Percentiles rank a stretch among this genome's conserved stretches.
Conservation (phyloP, 129 eudicot species). For the Chrysanthemum lavandulifolium region DNA sequence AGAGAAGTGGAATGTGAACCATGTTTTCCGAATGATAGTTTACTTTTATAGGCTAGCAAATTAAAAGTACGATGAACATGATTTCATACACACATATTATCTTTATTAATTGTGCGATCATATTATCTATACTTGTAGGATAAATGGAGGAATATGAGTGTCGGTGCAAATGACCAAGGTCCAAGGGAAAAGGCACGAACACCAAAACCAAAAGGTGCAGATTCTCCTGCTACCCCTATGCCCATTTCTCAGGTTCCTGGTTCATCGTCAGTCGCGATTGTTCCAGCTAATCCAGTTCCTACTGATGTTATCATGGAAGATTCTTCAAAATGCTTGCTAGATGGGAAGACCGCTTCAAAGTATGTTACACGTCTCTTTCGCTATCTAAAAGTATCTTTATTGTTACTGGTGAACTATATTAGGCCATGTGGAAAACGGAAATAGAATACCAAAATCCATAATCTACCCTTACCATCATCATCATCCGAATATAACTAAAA, state of each 20-base stretch:
- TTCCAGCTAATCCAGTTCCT: constrained; percentile 38
- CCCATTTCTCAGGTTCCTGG: constrained; percentile 28
- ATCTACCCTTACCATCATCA: too few relatives aligned
- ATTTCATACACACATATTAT: not conserved
- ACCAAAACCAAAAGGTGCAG: constrained; percentile 43
- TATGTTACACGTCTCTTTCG: constrained; percentile 15
- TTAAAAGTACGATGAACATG: too few relatives aligned
- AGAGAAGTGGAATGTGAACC: too few relatives aligned
- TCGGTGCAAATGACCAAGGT: constrained; percentile 63
- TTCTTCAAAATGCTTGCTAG: constrained; percentile 46
- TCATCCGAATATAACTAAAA: too few relatives aligned
- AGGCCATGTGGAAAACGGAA: too few relatives aligned
- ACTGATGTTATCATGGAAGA: constrained; percentile 51
- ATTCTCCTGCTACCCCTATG: too few relatives aligned
- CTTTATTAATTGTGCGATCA: not conserved
- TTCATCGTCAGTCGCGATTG: constrained; percentile 5
- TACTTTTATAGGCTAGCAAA: too few relatives aligned
- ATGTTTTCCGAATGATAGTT: too few relatives aligned
- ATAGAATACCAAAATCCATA: too few relatives aligned
- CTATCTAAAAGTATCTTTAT: too few relatives aligned
- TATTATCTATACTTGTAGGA: constrained; percentile 41
- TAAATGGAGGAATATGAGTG: constrained; percentile 93
- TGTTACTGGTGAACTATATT: too few relatives aligned
- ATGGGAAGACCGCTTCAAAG: constrained; percentile 68
- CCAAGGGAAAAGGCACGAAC: constrained; percentile 72